Base-by-base conservation (phyloP, 805 yeast genomes). In the Yamadazyma sp. region DNA sequence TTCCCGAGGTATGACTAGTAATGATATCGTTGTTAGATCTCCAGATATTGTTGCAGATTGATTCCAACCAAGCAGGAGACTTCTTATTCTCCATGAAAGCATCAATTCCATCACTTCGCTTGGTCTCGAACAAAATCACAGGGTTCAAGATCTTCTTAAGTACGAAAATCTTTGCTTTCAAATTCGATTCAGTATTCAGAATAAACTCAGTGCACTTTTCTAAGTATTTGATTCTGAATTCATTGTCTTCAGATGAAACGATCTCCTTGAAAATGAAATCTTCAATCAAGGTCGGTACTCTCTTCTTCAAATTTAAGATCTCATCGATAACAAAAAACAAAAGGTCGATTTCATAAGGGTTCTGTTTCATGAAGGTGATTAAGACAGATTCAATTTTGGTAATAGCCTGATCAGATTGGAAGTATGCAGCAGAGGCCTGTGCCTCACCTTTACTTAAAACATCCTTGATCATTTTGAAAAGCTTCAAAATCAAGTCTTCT, bases 31-130 rank as follows among this genome's bases (percentile, higher is more conserved):
- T 68, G 1, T 75, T 69, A 0, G 82, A 73, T 45, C 76, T 73
- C 99, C 99, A 93, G 5, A 93, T 69, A 40, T 76, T 74, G 6
- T 70, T 65, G 45, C 78, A 80, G 3, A 91, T 72, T 7, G 70
- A 46, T 10, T 70, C 72, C 23, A 91, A 61, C 96, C 97, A 89
- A 1, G 57, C 62, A 0, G 78, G 74, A 5, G 64, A 47, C 50
- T 19, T 40, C 44, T 29, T 59, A 30, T 42, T 60, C 54, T 28
- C 62, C 17, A 79, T 62, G 29, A 81, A 68, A 1, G 53, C 62
- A 22, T 70, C 65, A 17, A 84, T 60, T 29, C 69, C 67, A 0
- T 79, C 79, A 7, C 59, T 53, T 6, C 59, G 60, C 15, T 71
- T 63, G 4, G 80, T 80, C 50, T 86, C 90, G 44, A 71, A 77